phyloP scores from a whole-genome alignment of 2,329 filamentous ascomycete genomes.

The Alternaria burnsii region DNA sequence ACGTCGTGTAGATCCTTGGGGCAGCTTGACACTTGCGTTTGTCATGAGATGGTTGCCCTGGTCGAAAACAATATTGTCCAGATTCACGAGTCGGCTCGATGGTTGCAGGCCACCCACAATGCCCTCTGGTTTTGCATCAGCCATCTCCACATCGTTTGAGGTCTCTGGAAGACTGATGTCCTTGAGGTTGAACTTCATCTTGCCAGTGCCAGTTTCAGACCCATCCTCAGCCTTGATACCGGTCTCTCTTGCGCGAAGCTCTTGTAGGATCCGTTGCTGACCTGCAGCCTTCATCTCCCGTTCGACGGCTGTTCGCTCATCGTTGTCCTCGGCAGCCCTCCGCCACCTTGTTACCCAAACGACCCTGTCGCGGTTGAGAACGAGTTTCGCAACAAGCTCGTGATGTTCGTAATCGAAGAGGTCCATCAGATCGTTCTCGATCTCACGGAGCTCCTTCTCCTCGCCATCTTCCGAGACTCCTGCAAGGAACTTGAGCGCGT shows the following conservation, averaged over 20 bases:
- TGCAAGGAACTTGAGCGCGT: constrained; percentile 83
- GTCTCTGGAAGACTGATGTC: constrained; percentile 78
- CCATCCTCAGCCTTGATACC: constrained; percentile 63
- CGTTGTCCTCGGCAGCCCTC: constrained; percentile 78
- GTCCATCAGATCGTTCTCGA: constrained; percentile 98
- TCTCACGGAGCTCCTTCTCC: constrained; percentile 86
- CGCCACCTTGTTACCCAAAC: constrained; percentile 94
- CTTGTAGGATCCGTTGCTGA: constrained; percentile 84
- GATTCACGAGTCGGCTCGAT: constrained; percentile 85
- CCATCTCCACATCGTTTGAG: constrained; percentile 59
- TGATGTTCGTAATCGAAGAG: constrained; percentile 97
- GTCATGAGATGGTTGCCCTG: constrained; percentile 99
- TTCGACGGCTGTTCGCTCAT: constrained; percentile 78
- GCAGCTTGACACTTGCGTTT: constrained; percentile 93
- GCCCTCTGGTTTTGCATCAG: constrained; percentile 53
- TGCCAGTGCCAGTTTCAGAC: constrained; percentile 70
- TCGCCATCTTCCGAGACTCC: constrained; percentile 79
- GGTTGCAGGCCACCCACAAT: constrained; percentile 86
- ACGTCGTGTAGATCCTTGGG: constrained; percentile 92
- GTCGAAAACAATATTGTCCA: constrained; percentile 96
- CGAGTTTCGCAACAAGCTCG: constrained; percentile 88
- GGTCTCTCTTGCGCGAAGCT: constrained; percentile 78
- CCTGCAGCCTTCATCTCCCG: constrained; percentile 92
- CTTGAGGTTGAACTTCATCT: constrained; percentile 85
- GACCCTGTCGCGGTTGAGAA: constrained; percentile 91